Evolutionary conservation across 805 yeast genomes (phyloP), one percentile per base, ranked within the genome.

Genomic region (Zygoascus bituminiphila): DNA sequence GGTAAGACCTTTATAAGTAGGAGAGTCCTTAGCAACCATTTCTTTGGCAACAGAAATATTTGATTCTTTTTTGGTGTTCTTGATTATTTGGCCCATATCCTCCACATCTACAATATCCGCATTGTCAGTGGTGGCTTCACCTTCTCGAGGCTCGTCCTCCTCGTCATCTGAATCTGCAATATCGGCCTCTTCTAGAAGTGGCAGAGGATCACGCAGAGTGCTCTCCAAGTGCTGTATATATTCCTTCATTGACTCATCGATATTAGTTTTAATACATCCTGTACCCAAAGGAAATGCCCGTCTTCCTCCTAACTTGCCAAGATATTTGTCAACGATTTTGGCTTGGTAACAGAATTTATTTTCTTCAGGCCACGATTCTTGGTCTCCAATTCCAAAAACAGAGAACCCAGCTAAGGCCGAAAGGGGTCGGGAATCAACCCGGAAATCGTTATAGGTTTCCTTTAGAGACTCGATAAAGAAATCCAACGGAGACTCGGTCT

Each of bases 401-500:
- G 94, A 76, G 60, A 83, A 89, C 0, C 96, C 97, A 4, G 81
- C 72, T 17, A 89, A 63, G 36, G 73, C 66, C 25, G 76, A 69
- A 57, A 88, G 68, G 2, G 96, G 96, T 54, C 78, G 81, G 52
- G 85, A 85, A 60, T 88, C 95, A 29, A 88, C 77, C 55, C 96
- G 74, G 68, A 87, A 87, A 63, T 88, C 97, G 52, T 82, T 82
- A 52, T 78, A 78, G 1, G 94, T 87, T 48, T 88, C 96, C 53
- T 78, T 74, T 55, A 88, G 70, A 40, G 85, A 80, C 57, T 86
- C 94, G 49, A 88, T 68, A 63, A 88, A 87, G 61, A 79, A 89
- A 64, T 88, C 97, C 26, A 89, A 73, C 12, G 97, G 96, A 1
- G 94, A 85, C 63, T 88, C 97, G 0, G 89, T 84, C 55, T 88